Evolutionary conservation across 345 rosid species (phyloP).

Genomic region (Capsella bursapastoris): DNA sequence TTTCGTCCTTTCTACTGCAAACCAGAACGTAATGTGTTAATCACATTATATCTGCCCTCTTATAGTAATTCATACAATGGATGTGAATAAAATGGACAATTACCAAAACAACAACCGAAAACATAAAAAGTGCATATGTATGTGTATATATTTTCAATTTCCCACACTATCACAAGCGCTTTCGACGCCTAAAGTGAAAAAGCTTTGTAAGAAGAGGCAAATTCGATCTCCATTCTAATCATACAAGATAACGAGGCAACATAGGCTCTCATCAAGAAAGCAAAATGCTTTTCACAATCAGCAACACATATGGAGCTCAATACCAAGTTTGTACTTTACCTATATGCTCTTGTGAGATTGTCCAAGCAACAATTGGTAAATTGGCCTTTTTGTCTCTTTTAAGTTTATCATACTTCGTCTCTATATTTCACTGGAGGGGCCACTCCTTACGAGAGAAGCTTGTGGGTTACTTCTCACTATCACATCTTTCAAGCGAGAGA

Average conservation of each 20-base stretch:
- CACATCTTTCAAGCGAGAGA: constrained; percentile 77
- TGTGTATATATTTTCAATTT: constrained; percentile 22
- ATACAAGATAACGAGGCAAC: constrained; percentile 37
- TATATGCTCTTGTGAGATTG: constrained; percentile 27
- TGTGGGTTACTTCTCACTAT: constrained; percentile 74
- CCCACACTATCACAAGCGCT: constrained; percentile 25
- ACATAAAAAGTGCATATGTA: not conserved
- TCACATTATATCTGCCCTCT: not conserved
- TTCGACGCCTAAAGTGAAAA: constrained; percentile 24
- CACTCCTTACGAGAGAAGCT: constrained; percentile 62
- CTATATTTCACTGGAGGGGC: constrained; percentile 55
- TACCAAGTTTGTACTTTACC: constrained; percentile 31
- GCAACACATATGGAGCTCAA: constrained; percentile 17
- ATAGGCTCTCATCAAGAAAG: constrained; percentile 19
- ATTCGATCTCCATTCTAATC: constrained; percentile 25
- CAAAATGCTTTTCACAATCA: constrained; percentile 14
- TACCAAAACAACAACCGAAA: not conserved
- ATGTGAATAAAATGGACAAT: constrained; percentile 1
- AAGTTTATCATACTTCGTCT: constrained; percentile 38
- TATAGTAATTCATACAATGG: constrained; percentile 27
- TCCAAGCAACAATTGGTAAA: constrained; percentile 7
- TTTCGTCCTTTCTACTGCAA: not conserved
- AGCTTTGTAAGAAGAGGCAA: constrained; percentile 19
- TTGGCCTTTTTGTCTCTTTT: constrained; percentile 28
- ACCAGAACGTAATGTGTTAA: not conserved